Base-by-base conservation (phyloP, 768 basidiomycete genomes). In the Pleurotus djamor region DNA sequence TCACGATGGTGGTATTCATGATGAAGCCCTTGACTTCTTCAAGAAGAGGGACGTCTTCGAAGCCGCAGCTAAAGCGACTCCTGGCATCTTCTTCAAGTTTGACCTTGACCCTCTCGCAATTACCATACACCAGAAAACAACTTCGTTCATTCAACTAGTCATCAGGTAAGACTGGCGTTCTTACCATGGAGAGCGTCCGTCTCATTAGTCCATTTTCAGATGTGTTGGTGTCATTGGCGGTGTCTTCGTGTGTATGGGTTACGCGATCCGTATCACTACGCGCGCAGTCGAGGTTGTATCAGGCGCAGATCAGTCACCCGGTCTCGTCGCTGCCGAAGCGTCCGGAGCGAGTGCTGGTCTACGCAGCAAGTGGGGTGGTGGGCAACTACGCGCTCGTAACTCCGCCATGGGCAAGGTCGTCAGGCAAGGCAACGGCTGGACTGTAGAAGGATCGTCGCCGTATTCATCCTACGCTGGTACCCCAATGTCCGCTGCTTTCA, bases 41-140 rank as follows among this genome's bases (percentile, higher is more conserved):
- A 73, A 76, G 6, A 85, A 83, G 66, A 78, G 74, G 66, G 70
- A 76, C 5, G 78, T 79, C 59, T 81, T 76, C 64, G 78, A 85
- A 49, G 68, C 70, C 34, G 59, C 76, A 17, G 67, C 66, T 5
- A 60, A 60, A 4, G 72, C 71, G 55, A 88, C 93, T 0, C 96
- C 96, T 0, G 96, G 92, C 13, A 96, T 98, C 69, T 98, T 96
- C 80, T 97, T 98, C 88, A 97, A 98, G 73, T 98, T 94, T 70
- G 96, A 99, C 60, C 75, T 98, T 38, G 96, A 99, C 68, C 94
- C 96, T 0, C 82, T 98, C 74, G 79, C 83, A 21, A 80, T 98
- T 60, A 89, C 86, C 0, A 86, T 98, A 57, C 84, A 91, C 66
- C 95, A 98, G 73, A 85, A 94, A 14, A 98, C 96, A 16, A 94